Evolutionary conservation across 2,329 filamentous ascomycete genomes (phyloP).

Genomic region (Talaromyces funiculosus): DNA sequence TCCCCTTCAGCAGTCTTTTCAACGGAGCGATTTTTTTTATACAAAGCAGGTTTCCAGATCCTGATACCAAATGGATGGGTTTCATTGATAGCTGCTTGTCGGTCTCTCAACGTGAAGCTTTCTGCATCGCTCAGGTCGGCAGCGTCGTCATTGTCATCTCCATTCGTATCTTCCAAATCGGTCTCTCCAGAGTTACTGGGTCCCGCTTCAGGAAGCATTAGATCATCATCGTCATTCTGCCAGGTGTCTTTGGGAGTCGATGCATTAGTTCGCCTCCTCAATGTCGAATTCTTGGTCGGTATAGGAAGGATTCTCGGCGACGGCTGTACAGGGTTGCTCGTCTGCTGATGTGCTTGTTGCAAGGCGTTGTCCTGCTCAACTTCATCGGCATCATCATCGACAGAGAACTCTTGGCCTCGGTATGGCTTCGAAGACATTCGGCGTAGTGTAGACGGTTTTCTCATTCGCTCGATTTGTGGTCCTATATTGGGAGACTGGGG

Average conservation of each 20-base stretch:
- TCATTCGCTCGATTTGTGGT: slow-evolving; percentile 43
- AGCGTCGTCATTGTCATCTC: slow-evolving; percentile 23
- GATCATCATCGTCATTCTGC: slow-evolving; percentile 34
- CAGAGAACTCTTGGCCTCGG: slow-evolving; percentile 80
- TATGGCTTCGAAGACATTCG: slow-evolving; percentile 74
- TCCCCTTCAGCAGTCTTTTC: slow-evolving; percentile 94
- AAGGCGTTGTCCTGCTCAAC: slow-evolving; percentile 62
- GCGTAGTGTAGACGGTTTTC: slow-evolving; percentile 68
- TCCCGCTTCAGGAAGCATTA: slow-evolving; percentile 28
- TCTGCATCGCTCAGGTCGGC: slow-evolving; percentile 73
- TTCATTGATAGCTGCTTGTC: slow-evolving; percentile 96
- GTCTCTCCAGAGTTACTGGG: slow-evolving; percentile 20
- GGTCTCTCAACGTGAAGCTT: slow-evolving; percentile 95
- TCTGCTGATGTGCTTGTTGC: slow-evolving; percentile 21
- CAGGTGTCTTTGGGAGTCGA: slow-evolving; percentile 32
- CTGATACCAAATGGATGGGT: slow-evolving; percentile 98
- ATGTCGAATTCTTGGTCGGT: slow-evolving; percentile 33
- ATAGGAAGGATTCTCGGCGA: slow-evolving; percentile 33
- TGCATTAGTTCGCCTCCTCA: slow-evolving; percentile 33
- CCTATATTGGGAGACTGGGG: slow-evolving; percentile 43
- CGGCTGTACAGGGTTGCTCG: slow-evolving; percentile 21
- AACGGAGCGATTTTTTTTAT: slow-evolving; percentile 95
- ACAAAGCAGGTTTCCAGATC: slow-evolving; percentile 96
- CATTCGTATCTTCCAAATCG: slow-evolving; percentile 20
- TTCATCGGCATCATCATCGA: slow-evolving; percentile 79